A percentile compares a stretch with the other conserved stretches of the same genome.
phyloP scores from a whole-genome alignment of 257 asterid species.

The Orobanche coerulescens region DNA sequence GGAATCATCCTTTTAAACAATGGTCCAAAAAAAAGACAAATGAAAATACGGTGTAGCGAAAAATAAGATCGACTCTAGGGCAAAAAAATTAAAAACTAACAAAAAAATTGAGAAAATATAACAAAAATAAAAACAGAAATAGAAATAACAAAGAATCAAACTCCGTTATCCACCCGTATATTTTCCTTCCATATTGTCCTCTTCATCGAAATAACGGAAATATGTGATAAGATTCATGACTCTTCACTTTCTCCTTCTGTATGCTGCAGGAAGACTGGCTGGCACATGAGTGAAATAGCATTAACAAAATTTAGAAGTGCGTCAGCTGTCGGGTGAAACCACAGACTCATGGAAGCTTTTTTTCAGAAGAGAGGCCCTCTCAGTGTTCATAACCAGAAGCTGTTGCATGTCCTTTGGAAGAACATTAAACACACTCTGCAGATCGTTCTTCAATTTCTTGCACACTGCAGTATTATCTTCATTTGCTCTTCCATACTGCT shows the following conservation, averaged over 20 bases:
- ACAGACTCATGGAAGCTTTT: constrained; percentile 22
- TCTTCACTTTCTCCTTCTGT: neutral
- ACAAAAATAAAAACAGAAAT: no score
- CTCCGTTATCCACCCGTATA: no score
- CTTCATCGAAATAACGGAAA: constrained; percentile 13
- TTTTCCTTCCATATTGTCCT: no score
- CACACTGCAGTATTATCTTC: constrained; percentile 51
- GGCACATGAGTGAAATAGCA: constrained; percentile 11
- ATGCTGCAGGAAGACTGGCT: constrained; percentile 5
- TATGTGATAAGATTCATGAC: constrained; percentile 12
- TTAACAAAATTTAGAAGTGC: constrained; percentile 9
- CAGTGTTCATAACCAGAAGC: constrained; percentile 79
- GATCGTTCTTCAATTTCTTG: constrained; percentile 70
- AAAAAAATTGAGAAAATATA: no score
- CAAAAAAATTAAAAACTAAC: no score
- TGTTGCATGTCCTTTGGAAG: constrained; percentile 80
- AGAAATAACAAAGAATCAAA: no score
- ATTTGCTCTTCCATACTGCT: constrained; percentile 51
- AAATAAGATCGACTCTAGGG: no score
- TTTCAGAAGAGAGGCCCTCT: constrained; percentile 54
- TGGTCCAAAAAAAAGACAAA: no score
- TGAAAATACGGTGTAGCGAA: no score
- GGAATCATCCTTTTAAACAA: no score
- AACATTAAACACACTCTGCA: constrained; percentile 54
- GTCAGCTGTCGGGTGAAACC: constrained; percentile 33